Percentiles rank a stretch among this genome's conserved stretches.
phyloP scores from a whole-genome alignment of 1,284 basidiomycete genomes.

The Ganoderma meredithae region DNA sequence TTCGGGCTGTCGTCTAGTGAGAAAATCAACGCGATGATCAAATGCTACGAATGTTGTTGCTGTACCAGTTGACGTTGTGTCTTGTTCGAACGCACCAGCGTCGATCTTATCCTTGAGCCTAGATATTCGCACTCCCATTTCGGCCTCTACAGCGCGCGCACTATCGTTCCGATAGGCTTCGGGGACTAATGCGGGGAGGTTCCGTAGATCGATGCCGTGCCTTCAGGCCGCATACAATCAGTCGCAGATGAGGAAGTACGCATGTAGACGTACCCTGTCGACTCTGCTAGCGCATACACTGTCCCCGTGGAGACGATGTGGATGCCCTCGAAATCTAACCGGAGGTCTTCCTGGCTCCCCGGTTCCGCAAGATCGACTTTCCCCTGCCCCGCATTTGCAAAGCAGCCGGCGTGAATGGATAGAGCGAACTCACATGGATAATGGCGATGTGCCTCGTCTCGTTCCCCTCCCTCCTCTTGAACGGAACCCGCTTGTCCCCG shows the following conservation, averaged over 20 bases:
- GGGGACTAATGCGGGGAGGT: conserved; percentile 72
- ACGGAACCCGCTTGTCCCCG: conserved; percentile 58
- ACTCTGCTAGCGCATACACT: conserved; percentile 77
- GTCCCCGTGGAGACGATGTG: conserved; percentile 82
- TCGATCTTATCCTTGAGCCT: conserved; percentile 70
- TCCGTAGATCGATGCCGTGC: conserved; percentile 68
- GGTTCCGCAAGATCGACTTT: conserved; percentile 70
- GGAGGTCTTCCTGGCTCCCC: conserved; percentile 59
- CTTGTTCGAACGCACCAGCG: conserved; percentile 62
- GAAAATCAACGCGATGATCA: not conserved
- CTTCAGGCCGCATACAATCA: conserved; percentile 42
- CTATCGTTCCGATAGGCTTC: conserved; percentile 63
- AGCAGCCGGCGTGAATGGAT: not conserved
- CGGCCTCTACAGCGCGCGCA: conserved; percentile 67
- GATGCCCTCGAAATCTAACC: conserved; percentile 79
- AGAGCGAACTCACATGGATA: conserved; percentile 61
- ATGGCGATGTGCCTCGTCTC: conserved; percentile 57
- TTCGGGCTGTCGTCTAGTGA: conserved; percentile 55
- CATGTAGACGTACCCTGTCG: conserved; percentile 58
- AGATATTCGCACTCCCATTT: conserved; percentile 66
- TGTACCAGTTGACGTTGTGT: conserved; percentile 29
- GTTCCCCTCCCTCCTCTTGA: conserved; percentile 39
- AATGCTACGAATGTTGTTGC: not conserved
- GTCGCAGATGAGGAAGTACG: not conserved
- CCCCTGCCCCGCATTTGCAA: conserved; percentile 52